Conservation (phyloP, 2,329 filamentous ascomycete species). For the Talaromyces rugulosus region DNA sequence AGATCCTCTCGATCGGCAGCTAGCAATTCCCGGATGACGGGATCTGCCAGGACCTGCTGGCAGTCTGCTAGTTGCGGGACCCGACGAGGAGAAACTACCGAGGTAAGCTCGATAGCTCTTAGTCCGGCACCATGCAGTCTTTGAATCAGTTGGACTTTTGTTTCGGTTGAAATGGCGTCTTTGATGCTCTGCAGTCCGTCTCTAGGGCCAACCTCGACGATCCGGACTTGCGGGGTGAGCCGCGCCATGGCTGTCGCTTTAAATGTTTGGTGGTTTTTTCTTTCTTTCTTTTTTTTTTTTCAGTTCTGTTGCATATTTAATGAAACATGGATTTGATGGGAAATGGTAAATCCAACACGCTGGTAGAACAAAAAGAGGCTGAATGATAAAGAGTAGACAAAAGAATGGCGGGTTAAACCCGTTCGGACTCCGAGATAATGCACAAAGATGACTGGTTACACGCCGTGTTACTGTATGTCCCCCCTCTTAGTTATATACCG, state of each 20-base stretch:
- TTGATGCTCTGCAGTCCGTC: constrained; percentile 89
- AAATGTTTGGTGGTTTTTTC: neutral
- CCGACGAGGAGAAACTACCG: constrained; percentile 80
- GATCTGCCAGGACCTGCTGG: constrained; percentile 19
- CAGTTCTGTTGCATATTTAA: neutral
- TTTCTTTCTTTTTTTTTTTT: neutral
- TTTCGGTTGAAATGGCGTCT: constrained; percentile 62
- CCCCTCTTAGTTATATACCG: neutral
- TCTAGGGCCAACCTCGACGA: constrained; percentile 79
- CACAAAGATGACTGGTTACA: neutral
- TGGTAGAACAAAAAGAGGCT: neutral
- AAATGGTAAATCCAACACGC: neutral
- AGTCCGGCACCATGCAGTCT: constrained; percentile 65
- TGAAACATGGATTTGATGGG: too few species aligned
- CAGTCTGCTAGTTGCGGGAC: constrained; percentile 65
- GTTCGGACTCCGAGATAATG: neutral
- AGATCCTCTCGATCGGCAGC: constrained; percentile 3
- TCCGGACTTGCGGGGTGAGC: constrained; percentile 39
- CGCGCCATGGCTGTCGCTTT: neutral
- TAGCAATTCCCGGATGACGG: constrained; percentile 52
- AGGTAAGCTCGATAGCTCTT: constrained; percentile 71
- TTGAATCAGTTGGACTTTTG: constrained; percentile 73
- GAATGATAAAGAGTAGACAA: neutral
- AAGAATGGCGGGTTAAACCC: neutral
- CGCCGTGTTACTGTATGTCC: neutral